Evolutionary conservation across 2,329 filamentous ascomycete species (phyloP).

Genomic region (Sclerotinia nivalis): DNA sequence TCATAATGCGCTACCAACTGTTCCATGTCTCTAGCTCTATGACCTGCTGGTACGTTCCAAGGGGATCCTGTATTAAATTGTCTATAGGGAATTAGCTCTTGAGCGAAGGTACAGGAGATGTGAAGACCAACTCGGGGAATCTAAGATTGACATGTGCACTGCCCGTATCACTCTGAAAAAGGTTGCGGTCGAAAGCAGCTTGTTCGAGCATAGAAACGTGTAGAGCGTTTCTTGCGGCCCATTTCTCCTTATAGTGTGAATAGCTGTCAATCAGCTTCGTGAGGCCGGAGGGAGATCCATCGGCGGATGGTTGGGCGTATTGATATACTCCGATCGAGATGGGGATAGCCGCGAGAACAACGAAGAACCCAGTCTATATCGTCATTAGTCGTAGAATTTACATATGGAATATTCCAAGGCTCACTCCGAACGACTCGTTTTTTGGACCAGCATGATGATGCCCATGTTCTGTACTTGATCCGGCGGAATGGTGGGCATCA

Average conservation of each 20-base stretch:
- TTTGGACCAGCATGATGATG: constrained; percentile 44
- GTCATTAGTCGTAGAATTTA: constrained; percentile 24
- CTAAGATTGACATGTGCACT: constrained; percentile 53
- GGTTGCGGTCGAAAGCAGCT: constrained; percentile 61
- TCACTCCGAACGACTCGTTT: constrained; percentile 54
- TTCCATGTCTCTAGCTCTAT: constrained; percentile 57
- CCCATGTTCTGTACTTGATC: constrained; percentile 30
- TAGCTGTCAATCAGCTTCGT: constrained; percentile 56
- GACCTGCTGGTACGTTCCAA: constrained; percentile 64
- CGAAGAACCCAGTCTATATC: constrained; percentile 50
- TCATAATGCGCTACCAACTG: constrained; percentile 63
- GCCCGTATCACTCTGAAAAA: constrained; percentile 54
- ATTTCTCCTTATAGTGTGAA: constrained; percentile 53
- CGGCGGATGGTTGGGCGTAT: constrained; percentile 43
- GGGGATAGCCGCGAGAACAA: constrained; percentile 49
- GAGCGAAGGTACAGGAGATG: not conserved
- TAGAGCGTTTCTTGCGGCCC: constrained; percentile 57
- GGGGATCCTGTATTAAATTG: constrained; percentile 63
- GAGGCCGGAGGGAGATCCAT: constrained; percentile 46
- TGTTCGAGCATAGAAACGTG: constrained; percentile 63
- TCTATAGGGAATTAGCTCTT: constrained; percentile 46
- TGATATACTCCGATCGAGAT: constrained; percentile 48
- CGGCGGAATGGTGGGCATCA: constrained; percentile 31
- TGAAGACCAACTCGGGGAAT: constrained; percentile 62
- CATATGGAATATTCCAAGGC: constrained; percentile 35